Percentiles rank a stretch among this genome's conserved stretches.
phyloP scores from a whole-genome alignment of 1,284 basidiomycete genomes.

The Coniferiporia weirii region DNA sequence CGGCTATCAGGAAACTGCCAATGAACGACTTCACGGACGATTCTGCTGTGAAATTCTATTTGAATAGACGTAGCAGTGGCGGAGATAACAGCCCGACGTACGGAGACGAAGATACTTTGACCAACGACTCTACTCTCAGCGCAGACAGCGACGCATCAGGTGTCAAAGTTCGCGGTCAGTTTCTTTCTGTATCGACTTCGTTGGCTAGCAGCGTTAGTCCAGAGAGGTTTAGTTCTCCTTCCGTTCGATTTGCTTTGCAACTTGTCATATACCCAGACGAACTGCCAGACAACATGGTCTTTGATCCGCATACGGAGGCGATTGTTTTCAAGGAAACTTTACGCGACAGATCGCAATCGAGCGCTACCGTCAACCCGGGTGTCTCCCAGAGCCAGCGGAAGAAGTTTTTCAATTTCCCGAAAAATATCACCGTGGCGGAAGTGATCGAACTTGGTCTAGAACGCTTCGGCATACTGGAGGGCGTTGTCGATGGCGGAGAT shows the following conservation, averaged over 20 bases:
- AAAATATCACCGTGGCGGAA: slow-evolving; percentile 93
- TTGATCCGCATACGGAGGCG: slow-evolving; percentile 87
- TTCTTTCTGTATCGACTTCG: slow-evolving; percentile 40
- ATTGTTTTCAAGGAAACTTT: slow-evolving; percentile 78
- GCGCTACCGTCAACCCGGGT: slow-evolving; percentile 41
- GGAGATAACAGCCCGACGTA: slow-evolving; percentile 28
- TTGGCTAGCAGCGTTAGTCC: slow-evolving; percentile 45
- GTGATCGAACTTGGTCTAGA: slow-evolving; percentile 91
- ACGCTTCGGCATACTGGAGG: slow-evolving; percentile 89
- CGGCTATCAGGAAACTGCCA: slow-evolving; percentile 86
- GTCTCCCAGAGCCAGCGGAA: slow-evolving; percentile 57
- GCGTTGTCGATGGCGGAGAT: slow-evolving; percentile 96
- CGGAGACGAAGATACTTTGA: slow-evolving; percentile 24
- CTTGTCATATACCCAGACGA: slow-evolving; percentile 84
- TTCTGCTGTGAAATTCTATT: slow-evolving; percentile 92
- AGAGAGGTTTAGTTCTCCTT: slow-evolving; percentile 75
- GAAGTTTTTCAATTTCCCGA: slow-evolving; percentile 83
- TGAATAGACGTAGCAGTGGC: slow-evolving; percentile 56
- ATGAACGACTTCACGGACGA: slow-evolving; percentile 99
- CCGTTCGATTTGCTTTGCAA: slow-evolving; percentile 80
- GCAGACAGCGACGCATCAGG: slow-evolving; percentile 20
- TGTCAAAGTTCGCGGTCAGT: slow-evolving; percentile 36
- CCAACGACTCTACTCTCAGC: slow-evolving; percentile 12
- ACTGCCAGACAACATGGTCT: slow-evolving; percentile 88
- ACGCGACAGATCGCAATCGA: slow-evolving; percentile 43